Evolutionary conservation across 139 green algal species (phyloP), one percentile per base, ranked within the genome.

Genomic region (Chloropicon primus): DNA sequence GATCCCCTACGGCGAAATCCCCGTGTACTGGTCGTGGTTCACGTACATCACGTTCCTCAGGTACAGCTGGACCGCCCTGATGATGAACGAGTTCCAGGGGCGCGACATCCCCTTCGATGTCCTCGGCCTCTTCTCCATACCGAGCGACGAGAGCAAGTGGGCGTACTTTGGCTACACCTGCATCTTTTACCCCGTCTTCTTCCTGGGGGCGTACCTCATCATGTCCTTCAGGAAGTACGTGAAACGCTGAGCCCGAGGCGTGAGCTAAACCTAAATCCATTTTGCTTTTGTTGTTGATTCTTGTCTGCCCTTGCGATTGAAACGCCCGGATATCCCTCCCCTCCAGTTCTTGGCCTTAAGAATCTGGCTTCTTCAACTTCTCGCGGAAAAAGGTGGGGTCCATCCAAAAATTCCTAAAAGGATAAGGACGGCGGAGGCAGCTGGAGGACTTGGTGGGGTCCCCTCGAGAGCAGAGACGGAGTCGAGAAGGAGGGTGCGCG

Each of bases 11-110:
- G 74, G 79, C 62, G 77, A 84, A 24, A 92, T 93, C 28, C 90
- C 90, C 1, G 80, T 81, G 2, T 93, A 86, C 72, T 91, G 84
- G 86, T 53, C 77, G 27, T 92, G 88, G 88, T 80, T 81, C 28
- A 81, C 84, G 0, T 85, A 85, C 76, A 26, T 78, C 24, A 80
- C 87, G 80, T 85, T 87, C 72, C 77, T 90, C 23, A 78, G 79
- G 23, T 90, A 90, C 75, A 78, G 73, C 5, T 90, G 78, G 80
- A 76, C 77, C 24, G 81, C 84, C 5, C 83, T 87, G 1, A 88
- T 90, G 82, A 75, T 87, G 24, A 81, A 81, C 26, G 27, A 81
- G 53, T 81, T 81, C 71, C 72, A 80, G 53, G 25, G 25, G 24
- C 22, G 22, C 53, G 53, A 72, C 53, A 75, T 25, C 24, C 72